Base-by-base conservation (phyloP, 2,329 filamentous ascomycete genomes). In the Colletotrichum spaethianum region DNA sequence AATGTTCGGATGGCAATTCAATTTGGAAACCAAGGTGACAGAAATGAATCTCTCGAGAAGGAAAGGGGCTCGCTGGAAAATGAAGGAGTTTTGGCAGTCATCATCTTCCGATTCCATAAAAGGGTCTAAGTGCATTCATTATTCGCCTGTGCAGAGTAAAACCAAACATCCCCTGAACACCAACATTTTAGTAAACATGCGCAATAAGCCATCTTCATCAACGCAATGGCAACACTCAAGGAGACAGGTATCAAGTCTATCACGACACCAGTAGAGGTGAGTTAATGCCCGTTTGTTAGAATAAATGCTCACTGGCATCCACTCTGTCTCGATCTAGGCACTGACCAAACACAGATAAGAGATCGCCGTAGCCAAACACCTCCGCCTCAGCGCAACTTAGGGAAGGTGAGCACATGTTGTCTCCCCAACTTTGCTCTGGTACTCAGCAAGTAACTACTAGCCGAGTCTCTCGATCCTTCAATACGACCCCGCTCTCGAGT, bases 401-500 rank as follows among this genome's bases (percentile, higher is more conserved):
- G 7, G 6, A 52, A 72, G 31, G 70, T 72, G 33, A 52, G 36
- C 12, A 38, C 40, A 20, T 7, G 2, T 14, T 16, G 7, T 11
- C 12, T 20, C 26, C 26, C 18, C 20, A 16, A 18, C 2, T 20
- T 16, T 7, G 1, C 14, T n/a, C 4, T 4, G 1, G 6, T 1
- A 14, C 11, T 28, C 9, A 48, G 14, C 5, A 20, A 67, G 7
- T 20, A 7, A 12, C 28, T 28, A 14, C 3, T 28, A 26, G 56
- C 44, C 44, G 23, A 55, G 59, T 16, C 40, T 86, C 3, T 79
- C 74, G 7, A 74, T 86, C 52, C 76, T 80, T 1, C 78, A 81
- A 63, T 84, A 86, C 68, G 78, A 84, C 50, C 61, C 77, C 3
- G 75, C 75, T n/a, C 82, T 86, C 63, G 64, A 52, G n/a, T 67